Percentiles rank a stretch among this genome's conserved stretches.
These are phyloP conservation scores for Penicillium pulvis DNA, from an alignment of 495 filamentous ascomycete genomes.

Conservation along the genomic window DNA sequence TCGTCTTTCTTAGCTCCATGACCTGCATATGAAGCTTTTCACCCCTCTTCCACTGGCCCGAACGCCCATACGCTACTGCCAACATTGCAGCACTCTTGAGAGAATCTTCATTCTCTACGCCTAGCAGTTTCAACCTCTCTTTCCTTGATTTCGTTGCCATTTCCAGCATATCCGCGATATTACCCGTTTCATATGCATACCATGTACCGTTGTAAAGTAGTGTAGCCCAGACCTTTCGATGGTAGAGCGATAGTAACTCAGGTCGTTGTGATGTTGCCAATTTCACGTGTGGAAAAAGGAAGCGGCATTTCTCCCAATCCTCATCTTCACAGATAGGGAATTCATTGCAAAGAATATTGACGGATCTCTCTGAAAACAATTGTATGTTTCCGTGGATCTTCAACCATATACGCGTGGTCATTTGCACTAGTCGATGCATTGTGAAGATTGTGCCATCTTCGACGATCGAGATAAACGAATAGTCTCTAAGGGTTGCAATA, in stretches of 20 bases:
- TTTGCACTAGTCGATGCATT: conserved; percentile 29
- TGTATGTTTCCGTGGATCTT: no score
- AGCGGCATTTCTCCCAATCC: conserved; percentile 7
- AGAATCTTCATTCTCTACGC: not conserved
- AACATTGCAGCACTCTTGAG: not conserved
- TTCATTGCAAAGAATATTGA: conserved; percentile 29
- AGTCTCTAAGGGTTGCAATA: conserved; percentile 38
- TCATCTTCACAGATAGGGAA: not conserved
- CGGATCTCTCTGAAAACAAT: conserved; percentile 35
- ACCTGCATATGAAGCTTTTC: no score
- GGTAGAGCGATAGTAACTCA: conserved; percentile 6
- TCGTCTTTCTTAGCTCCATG: no score
- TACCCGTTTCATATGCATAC: not conserved
- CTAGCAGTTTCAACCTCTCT: not conserved
- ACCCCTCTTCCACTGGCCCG: no score
- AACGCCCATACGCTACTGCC: not conserved
- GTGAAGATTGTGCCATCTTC: conserved; percentile 10
- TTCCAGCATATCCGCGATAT: not conserved
- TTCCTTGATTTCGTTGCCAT: not conserved
- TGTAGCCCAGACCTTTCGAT: no score
- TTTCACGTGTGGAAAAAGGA: conserved; percentile 30
- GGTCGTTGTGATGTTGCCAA: conserved; percentile 18
- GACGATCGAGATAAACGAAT: conserved; percentile 38
- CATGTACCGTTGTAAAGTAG: conserved; percentile 19
- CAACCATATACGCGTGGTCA: conserved; percentile 25